Evolutionary conservation across 2,329 filamentous ascomycete species (phyloP), one percentile per base, ranked within the genome.

Genomic region (Calonectria pteridis): DNA sequence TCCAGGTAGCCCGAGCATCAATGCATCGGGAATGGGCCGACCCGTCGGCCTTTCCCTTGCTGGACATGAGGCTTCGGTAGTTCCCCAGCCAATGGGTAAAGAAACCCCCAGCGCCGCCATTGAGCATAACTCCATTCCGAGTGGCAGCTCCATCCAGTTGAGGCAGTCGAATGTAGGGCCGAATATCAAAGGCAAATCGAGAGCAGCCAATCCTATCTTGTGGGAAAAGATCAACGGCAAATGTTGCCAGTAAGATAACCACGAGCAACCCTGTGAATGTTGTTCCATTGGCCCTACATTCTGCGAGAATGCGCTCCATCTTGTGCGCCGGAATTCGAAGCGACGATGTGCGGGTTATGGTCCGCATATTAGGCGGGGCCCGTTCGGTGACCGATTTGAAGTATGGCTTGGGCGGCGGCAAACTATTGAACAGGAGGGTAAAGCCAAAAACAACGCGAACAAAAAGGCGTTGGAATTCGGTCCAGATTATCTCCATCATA

Each of bases 201-300:
- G 74, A 72, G n/a, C 63, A 55, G 7, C 70, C 74, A 5, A 79
- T 43, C 33, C 67, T 71, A 0, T 78, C 78, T n/a, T 75, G 50
- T 0, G 78, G 78, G 40, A 76, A 80, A n/a, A 74, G 64, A 43
- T 80, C 78, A 26, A 73, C 63, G 1, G 77, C 74, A 31, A 80
- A 53, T 4, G 75, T 78, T 1, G 71, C 73, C 20, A 73, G 64
- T n/a, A 79, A 29, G 37, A 78, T 43, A 18, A 77, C 74, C 46
- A 63, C 71, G 3, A 80, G 62, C 14, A 80, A 67, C 4, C 78
- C 76, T 0, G 78, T 80, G 26, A 80, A 79, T 1, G 77, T 80
- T 3, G 78, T 76, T 2, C 67, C 69, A 13, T 76, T 63, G 5
- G 29, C 70, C 9, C 76, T 72, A 23, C 78, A 80, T 1, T 76